phyloP scores from a whole-genome alignment of 1,139 yeast species.

The Kodamaea ohmeri region DNA sequence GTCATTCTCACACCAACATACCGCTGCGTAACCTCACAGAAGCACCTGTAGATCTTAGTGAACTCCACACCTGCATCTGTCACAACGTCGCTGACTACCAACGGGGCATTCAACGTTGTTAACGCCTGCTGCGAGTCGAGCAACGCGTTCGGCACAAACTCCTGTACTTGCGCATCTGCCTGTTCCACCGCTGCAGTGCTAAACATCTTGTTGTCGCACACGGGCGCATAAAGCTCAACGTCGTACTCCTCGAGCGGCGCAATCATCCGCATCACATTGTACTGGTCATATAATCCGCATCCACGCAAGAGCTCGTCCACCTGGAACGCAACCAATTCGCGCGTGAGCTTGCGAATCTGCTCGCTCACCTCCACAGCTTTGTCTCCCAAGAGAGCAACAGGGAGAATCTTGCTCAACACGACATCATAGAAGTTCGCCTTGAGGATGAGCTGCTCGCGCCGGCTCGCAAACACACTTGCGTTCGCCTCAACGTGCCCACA shows the following conservation, averaged over 20 bases:
- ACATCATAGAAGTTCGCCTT: constrained; percentile 60
- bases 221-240: constrained; percentile 57
- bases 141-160: constrained; percentile 57
- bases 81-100: constrained; percentile 54
- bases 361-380: constrained; percentile 40
- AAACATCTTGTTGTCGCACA: constrained; percentile 62
- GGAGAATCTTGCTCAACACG: constrained; percentile 52
- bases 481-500: constrained; percentile 30
- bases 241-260: constrained; percentile 60
- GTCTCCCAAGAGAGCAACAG: constrained; percentile 40
- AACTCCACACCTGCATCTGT: constrained; percentile 48
- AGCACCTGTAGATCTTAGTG: constrained; percentile 51
- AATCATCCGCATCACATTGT: constrained; percentile 67
- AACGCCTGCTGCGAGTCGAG: constrained; percentile 59
- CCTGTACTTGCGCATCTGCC: constrained; percentile 45
- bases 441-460: constrained; percentile 41
- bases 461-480: constrained; percentile 23
- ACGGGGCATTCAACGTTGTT: constrained; percentile 61
- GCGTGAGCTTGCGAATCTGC: constrained; percentile 30
- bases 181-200: constrained; percentile 36
- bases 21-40: constrained; percentile 37
- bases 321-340: constrained; percentile 41
- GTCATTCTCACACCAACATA: constrained; percentile 42
- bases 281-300: constrained; percentile 54
- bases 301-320: constrained; percentile 43